Conservation (phyloP, 768 basidiomycete genomes). For the Kwoniella europaea region DNA sequence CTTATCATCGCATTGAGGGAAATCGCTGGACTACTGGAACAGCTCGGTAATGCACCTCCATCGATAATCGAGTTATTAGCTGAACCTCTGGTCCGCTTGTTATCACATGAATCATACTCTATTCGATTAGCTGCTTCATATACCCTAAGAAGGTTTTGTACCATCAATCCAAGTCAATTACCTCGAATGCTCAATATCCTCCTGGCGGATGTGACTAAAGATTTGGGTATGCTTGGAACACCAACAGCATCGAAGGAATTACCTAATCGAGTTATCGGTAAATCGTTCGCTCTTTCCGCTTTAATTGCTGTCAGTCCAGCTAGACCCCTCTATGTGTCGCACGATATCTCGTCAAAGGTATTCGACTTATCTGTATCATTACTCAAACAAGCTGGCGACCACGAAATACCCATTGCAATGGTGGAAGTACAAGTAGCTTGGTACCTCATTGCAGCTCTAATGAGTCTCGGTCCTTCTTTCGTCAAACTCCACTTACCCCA, state of each 20-base stretch:
- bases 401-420: constrained; percentile 78
- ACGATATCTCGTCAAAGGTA: constrained; percentile 85
- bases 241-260: constrained; percentile 76
- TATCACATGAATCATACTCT: constrained; percentile 83
- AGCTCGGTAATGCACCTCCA: constrained; percentile 88
- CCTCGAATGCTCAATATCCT: constrained; percentile 77
- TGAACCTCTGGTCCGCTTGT: constrained; percentile 81
- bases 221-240: constrained; percentile 73
- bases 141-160: constrained; percentile 88
- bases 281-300: constrained; percentile 85
- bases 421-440: constrained; percentile 92
- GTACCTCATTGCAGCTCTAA: constrained; percentile 85
- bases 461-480: constrained; percentile 91
- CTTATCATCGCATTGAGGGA: constrained; percentile 79
- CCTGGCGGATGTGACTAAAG: constrained; percentile 80
- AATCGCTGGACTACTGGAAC: constrained; percentile 80
- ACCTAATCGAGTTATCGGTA: constrained; percentile 75
- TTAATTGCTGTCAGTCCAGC: constrained; percentile 83
- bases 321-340: constrained; percentile 89
- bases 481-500: constrained; percentile 92
- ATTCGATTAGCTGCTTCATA: constrained; percentile 86
- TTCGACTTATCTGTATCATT: constrained; percentile 88
- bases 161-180: constrained; percentile 81
- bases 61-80: constrained; percentile 86
- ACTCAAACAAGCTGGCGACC: constrained; percentile 87